Conservation (phyloP, 139 green algal genomes). For the Edaphochlamys debaryana region DNA sequence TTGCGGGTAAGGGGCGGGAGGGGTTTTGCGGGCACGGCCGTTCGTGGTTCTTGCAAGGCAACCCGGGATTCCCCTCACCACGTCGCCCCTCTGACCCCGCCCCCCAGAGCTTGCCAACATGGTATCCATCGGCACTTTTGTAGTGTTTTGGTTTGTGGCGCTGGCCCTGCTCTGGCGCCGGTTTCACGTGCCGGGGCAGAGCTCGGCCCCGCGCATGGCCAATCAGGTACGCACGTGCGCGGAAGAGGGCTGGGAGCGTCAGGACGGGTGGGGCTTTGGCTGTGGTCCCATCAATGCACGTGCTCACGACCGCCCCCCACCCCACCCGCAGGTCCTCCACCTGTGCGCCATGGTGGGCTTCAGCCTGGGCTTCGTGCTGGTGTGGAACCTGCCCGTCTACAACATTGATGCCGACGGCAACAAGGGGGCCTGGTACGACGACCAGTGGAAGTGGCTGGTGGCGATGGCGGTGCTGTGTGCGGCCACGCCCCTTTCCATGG, state of each 20-base stretch:
- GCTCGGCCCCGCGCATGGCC: no score
- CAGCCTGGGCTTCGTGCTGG: constrained; percentile 39
- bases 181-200: constrained; percentile 41
- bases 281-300: no score
- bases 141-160: constrained; percentile 77
- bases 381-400: constrained; percentile 38
- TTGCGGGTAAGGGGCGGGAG: constrained; percentile 43
- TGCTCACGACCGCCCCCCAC: neutral
- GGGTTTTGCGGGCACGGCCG: no score
- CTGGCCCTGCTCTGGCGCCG: constrained; percentile 51
- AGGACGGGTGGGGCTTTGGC: neutral
- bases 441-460: constrained; percentile 43
- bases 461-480: constrained; percentile 8
- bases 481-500: constrained; percentile 19
- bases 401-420: constrained; percentile 6
- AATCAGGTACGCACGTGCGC: no score
- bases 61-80: no score
- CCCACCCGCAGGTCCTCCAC: neutral
- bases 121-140: constrained; percentile 80
- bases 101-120: constrained; percentile 58
- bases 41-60: no score
- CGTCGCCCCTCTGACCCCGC: no score
- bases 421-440: constrained; percentile 15
- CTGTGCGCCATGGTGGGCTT: constrained; percentile 33
- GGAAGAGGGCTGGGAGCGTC: neutral